Evolutionary conservation across 306 rosid genomes (phyloP), one percentile per base, ranked within the genome.

Genomic region (cucumber (Cucumis sativus)): DNA sequence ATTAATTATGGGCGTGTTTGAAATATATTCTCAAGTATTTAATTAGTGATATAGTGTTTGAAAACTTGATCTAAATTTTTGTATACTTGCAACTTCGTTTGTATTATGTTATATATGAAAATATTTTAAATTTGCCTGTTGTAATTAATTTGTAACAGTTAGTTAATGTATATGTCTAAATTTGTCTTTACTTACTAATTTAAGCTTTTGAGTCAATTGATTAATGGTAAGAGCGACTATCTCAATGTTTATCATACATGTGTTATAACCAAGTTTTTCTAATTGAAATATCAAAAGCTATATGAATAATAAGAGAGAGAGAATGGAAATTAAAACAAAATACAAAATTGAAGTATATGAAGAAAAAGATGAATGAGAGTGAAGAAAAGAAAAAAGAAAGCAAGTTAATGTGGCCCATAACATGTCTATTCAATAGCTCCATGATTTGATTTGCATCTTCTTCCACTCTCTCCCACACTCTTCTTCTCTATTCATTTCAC

Each of bases 351-450:
- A 75, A 16, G 33, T 28, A 67, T 71, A 83, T 20, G 71, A 79
- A 77, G 79, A 72, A 85, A 87, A 79, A 81, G 76, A 83, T 81
- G 96, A 89, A 81, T 0, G 6, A 0, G 47, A 35, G 28, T 77
- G 55, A 49, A 2, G 6, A 17, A 54, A 17, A 54, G 83, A 87
- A 80, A 85, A 86, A 17, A 54, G 83, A 87, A 80, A 85, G 87
- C 83, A 78, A 82, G 77, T 73, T 62, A 72, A 23, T 17, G 49
- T 89, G 96, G 97, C 91, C 98, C 98, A 91, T 85, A 77, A 74
- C 78, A 79, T 83, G 98, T 94, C 98, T 78, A 74, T 88, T 94
- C 93, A 81, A 45, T 77, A 87, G 90, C 85, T 85, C 88, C 86
- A 72, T 86, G 93, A 88, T 85, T 87, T 82, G 92, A 92, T 89